Conservation (phyloP, 176 grass and related monocot genomes). For the Ampelocalamus luodianensis region DNA sequence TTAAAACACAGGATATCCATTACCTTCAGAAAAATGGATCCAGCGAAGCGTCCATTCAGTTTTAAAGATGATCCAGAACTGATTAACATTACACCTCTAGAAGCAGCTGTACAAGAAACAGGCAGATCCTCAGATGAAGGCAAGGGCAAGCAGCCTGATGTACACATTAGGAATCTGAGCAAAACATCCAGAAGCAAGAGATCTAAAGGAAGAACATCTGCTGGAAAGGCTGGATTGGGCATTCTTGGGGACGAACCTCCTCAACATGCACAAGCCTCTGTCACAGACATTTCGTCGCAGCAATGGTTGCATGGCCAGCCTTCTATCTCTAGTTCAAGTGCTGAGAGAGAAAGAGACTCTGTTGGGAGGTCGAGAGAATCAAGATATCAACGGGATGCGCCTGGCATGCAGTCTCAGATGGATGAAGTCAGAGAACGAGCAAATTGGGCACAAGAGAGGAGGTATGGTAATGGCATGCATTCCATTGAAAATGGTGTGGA, state of each 20-base stretch:
- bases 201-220: conserved; percentile 48
- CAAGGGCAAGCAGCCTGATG: conserved; percentile 38
- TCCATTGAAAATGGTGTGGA: conserved; percentile 18
- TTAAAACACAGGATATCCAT: conserved; percentile 79
- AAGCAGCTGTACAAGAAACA: conserved; percentile 38
- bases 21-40: conserved; percentile 89
- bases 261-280: conserved; percentile 19
- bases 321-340: conserved; percentile 2
- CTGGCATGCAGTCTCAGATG: neutral
- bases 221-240: conserved; percentile 36
- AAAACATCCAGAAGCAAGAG: conserved; percentile 50
- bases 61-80: conserved; percentile 73
- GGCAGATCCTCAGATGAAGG: conserved; percentile 52
- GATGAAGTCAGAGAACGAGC: conserved; percentile 28
- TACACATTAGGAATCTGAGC: conserved; percentile 35
- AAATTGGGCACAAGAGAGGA: conserved; percentile 37
- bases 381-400: conserved; percentile 19
- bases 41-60: conserved; percentile 55
- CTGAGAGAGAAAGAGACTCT: conserved; percentile 38
- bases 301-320: conserved; percentile 23
- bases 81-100: conserved; percentile 52
- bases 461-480: conserved; percentile 24
- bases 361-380: conserved; percentile 23
- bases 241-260: conserved; percentile 44
- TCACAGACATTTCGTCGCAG: neutral